A percentile compares a stretch with the other conserved stretches of the same genome.
Evolutionary conservation across 352 stramenopile genomes (phyloP).

Genomic region (Elongisporangium undulatum): DNA sequence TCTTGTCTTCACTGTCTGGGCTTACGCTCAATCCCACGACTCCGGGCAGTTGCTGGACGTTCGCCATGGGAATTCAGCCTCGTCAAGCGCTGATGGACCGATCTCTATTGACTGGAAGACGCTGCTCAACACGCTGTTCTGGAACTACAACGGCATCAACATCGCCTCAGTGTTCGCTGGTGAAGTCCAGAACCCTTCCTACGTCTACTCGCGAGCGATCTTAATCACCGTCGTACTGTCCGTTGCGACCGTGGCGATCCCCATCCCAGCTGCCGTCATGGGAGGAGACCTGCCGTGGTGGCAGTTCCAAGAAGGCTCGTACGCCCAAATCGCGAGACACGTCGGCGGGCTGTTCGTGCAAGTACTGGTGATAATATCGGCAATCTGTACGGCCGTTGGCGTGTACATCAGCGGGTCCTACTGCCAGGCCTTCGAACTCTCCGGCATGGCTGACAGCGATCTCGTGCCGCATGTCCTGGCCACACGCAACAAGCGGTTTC

Average conservation of each 20-base stretch:
- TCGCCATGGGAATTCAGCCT: too few species aligned
- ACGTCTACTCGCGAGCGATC: conserved; percentile 78
- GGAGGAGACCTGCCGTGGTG: conserved; percentile 32
- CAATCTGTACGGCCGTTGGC: conserved; percentile 72
- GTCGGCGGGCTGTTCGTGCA: conserved; percentile 74
- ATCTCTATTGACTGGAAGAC: conserved; percentile 47
- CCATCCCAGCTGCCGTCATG: conserved; percentile 66
- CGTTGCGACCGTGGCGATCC: conserved; percentile 70
- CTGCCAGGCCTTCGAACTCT: conserved; percentile 81
- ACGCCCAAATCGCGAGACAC: conserved; percentile 68
- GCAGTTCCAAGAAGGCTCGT: conserved; percentile 79
- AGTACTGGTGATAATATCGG: conserved; percentile 71
- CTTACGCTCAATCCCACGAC: conserved; percentile 11
- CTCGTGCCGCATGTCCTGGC: conserved; percentile 74
- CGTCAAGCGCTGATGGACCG: conserved; percentile 5
- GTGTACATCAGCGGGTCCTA: conserved; percentile 88
- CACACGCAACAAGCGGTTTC: conserved; percentile 21
- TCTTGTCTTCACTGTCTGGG: conserved; percentile 40
- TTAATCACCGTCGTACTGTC: conserved; percentile 66
- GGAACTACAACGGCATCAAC: conserved; percentile 92
- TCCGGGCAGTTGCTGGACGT: conserved; percentile 90
- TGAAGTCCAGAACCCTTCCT: conserved; percentile 75
- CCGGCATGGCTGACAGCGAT: conserved; percentile 55
- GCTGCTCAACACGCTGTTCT: conserved; percentile 91
- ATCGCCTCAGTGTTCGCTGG: conserved; percentile 78